Percentiles rank a stretch among this genome's conserved stretches.
Evolutionary conservation across 495 filamentous ascomycete species (phyloP).

Genomic region (Aspergillus bertholletiae): DNA sequence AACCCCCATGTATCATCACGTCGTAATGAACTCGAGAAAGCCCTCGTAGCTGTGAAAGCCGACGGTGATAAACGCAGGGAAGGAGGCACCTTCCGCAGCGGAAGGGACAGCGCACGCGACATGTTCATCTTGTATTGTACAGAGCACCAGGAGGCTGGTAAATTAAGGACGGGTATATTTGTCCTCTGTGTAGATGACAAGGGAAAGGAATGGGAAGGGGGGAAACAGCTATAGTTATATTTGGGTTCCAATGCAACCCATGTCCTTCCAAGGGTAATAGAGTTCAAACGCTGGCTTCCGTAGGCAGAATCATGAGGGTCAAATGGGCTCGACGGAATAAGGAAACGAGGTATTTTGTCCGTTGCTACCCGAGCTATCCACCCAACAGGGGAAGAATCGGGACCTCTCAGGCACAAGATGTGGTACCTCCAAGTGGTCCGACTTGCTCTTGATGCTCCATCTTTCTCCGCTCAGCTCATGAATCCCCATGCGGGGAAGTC

Average conservation of each 20-base stretch:
- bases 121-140: constrained; percentile 19
- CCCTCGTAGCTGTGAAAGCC: constrained; percentile 20
- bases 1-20: constrained; percentile 73
- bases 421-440: neutral
- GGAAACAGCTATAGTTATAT: neutral
- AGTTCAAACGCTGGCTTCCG: neutral
- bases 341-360: constrained; percentile 8
- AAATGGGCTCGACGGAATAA: constrained; percentile 3
- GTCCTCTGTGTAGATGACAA: too few relatives aligned
- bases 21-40: constrained; percentile 53
- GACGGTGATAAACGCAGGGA: constrained; percentile 13
- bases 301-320: neutral
- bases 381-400: constrained; percentile 1
- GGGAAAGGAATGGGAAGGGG: neutral
- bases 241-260: neutral
- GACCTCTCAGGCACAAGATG: neutral
- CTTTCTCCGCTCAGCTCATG: constrained; percentile 1
- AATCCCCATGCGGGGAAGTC: constrained; percentile 18
- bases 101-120: constrained; percentile 8
- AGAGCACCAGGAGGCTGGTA: too few relatives aligned
- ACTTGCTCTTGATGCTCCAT: neutral
- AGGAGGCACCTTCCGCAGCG: constrained; percentile 18
- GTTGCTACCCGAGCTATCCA: constrained; percentile 22
- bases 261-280: too few relatives aligned
- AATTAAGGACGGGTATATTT: too few relatives aligned